Conservation (phyloP, 2,329 filamentous ascomycete species). For the Arthroderma uncinatum region DNA sequence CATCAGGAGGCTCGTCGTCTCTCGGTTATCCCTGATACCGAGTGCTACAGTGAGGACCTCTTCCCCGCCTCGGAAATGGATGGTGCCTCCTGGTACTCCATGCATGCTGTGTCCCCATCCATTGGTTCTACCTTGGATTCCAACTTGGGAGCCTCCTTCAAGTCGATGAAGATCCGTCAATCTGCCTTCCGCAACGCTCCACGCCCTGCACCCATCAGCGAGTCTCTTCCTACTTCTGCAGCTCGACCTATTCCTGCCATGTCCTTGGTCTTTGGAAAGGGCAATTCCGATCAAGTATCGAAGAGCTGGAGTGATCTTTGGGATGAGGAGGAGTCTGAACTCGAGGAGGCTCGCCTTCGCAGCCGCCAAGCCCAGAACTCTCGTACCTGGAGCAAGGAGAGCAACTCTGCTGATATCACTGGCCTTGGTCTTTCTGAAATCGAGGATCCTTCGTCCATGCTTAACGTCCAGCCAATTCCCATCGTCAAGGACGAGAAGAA, state of each 20-base stretch:
- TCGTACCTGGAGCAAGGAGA: constrained; percentile 69
- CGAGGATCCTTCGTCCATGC: constrained; percentile 39
- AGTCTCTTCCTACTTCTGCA: constrained; percentile 59
- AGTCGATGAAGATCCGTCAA: constrained; percentile 50
- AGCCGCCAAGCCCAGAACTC: constrained; percentile 53
- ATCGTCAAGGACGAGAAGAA: constrained; percentile 20
- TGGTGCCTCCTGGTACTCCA: constrained; percentile 63
- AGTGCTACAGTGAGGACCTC: constrained; percentile 71
- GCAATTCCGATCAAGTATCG: constrained; percentile 63
- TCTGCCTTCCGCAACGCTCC: constrained; percentile 37
- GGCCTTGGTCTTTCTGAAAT: constrained; percentile 44
- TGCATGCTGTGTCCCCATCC: constrained; percentile 65
- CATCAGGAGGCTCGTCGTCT: constrained; percentile 66
- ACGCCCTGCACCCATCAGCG: constrained; percentile 62
- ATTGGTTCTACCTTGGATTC: constrained; percentile 78
- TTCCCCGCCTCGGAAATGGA: constrained; percentile 64
- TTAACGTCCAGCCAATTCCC: constrained; percentile 37
- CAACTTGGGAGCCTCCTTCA: constrained; percentile 67
- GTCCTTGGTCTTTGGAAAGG: constrained; percentile 65
- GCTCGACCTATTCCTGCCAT: constrained; percentile 54
- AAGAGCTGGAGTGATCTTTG: constrained; percentile 99
- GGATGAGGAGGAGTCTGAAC: constrained; percentile 77
- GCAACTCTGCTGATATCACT: constrained; percentile 43
- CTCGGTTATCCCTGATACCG: constrained; percentile 69
- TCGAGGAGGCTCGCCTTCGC: constrained; percentile 50